Base-by-base conservation (phyloP, 2,329 filamentous ascomycete genomes). In the Lomentospora prolificans region DNA sequence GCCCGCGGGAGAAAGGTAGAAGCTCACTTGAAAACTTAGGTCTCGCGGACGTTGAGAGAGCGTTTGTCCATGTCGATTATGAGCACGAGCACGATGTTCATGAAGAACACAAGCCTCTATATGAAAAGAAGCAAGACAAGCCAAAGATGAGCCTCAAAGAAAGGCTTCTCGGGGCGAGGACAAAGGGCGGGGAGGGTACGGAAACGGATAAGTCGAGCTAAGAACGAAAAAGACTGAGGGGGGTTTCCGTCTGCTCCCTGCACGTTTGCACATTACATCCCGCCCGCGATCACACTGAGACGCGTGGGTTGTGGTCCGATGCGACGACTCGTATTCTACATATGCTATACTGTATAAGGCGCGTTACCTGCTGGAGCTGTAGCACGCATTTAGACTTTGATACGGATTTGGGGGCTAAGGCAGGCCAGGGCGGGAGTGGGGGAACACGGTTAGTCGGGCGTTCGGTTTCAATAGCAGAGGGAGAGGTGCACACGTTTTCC, bases 21-120 rank as follows among this genome's bases (percentile, higher is more conserved):
- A 1, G 4, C 8, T 24, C 17, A 10, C 7, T 27, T 3, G 14
- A 17, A 60, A 51, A 19, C 25, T 28, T n/a, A 55, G 59, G 68
- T 50, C 59, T 72, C 19, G 61, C 59, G 2, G 65, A 69, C 55
- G 72, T 75, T 12, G 72, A 75, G 63, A 65, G 72, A 50, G 72
- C 72, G 0, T 75, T 75, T 57, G 72, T 75, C 50, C 72, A 75
- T 54, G 69, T 74, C 41, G 72, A 75, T 61, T 74, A 75, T 53
- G 69, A 75, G 56, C 66, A 72, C 50, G 65, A 68, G 22, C 72
- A 75, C 55, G 65, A 69, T 56, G 63, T 69, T 30, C 64, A 72
- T 55, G 64, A 70, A 53, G 72, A 75, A 57, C 72, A 75, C 57
- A 75, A 75, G 60, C 70, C 71, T 1, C 59, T 74, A 14, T 73